These are phyloP conservation scores for Magnolia changhungtana DNA, from an alignment of 164 flowering plant genomes.

Conservation along the genomic window DNA sequence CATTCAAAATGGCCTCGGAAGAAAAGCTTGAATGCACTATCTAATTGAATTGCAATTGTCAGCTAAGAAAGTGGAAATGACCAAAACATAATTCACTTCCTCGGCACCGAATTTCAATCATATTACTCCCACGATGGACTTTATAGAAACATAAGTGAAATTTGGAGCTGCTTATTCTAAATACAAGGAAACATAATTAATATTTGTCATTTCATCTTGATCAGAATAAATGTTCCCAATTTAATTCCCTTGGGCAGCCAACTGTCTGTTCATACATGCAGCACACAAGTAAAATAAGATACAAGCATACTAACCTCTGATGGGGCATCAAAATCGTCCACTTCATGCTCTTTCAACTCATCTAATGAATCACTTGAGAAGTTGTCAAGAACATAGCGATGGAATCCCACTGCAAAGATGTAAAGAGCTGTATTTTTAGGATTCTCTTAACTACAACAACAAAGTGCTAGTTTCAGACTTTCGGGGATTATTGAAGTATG, in stretches of 20 bases:
- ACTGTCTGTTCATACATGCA: neutral
- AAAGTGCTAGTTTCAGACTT: neutral
- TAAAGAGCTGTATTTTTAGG: neutral
- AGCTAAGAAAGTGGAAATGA: no score
- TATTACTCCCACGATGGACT: no score
- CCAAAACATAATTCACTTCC: no score
- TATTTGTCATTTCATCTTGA: neutral
- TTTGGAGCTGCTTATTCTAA: no score
- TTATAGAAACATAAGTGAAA: no score
- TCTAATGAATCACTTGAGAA: conserved; percentile 38
- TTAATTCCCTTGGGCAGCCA: neutral
- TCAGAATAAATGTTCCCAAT: neutral
- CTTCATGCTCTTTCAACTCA: conserved; percentile 57
- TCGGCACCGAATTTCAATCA: no score
- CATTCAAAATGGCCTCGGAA: neutral
- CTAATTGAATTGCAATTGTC: no score
- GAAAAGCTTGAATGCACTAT: neutral
- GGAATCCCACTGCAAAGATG: conserved; percentile 66
- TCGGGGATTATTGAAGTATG: neutral
- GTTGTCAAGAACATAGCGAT: conserved; percentile 65
- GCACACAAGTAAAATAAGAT: neutral
- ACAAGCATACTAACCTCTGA: conserved; percentile 64
- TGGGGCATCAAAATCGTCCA: conserved; percentile 74
- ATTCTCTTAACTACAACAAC: neutral
- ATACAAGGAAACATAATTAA: no score